Evolutionary conservation across 2,329 filamentous ascomycete genomes (phyloP).

Genomic region (Diaporthe nobilis): DNA sequence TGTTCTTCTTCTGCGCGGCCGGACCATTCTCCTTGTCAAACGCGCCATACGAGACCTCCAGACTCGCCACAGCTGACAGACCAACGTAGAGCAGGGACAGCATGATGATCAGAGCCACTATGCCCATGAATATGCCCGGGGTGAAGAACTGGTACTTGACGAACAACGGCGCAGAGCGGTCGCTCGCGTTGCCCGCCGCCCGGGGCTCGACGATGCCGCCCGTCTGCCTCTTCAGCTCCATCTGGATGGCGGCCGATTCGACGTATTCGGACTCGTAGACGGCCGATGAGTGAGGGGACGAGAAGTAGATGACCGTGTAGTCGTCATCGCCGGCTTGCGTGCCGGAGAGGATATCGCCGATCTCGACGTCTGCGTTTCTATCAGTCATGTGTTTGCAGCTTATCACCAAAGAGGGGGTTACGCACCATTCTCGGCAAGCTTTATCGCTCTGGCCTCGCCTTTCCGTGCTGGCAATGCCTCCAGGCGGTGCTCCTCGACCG

Average conservation of each 20-base stretch:
- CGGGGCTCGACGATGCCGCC: slow-evolving; percentile 48
- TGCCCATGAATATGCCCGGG: slow-evolving; percentile 92
- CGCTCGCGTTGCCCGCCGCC: slow-evolving; percentile 59
- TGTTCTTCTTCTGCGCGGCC: slow-evolving; percentile 86
- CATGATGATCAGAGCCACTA: slow-evolving; percentile 79
- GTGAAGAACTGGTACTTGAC: slow-evolving; percentile 96
- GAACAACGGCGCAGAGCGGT: slow-evolving; percentile 72
- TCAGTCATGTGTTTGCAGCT: neutral
- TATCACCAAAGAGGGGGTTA: slow-evolving; percentile 43
- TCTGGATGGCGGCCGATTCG: slow-evolving; percentile 68
- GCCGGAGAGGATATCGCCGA: slow-evolving; percentile 62
- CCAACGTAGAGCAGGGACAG: slow-evolving; percentile 85
- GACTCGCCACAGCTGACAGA: slow-evolving; percentile 80
- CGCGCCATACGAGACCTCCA: slow-evolving; percentile 92
- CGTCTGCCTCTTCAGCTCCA: slow-evolving; percentile 79
- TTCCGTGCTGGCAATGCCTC: slow-evolving; percentile 54
- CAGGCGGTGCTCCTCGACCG: slow-evolving; percentile 59
- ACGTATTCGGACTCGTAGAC: slow-evolving; percentile 77
- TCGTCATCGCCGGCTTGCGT: slow-evolving; percentile 56
- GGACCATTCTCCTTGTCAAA: slow-evolving; percentile 98
- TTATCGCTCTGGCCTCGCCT: slow-evolving; percentile 60
- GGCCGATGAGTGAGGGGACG: slow-evolving; percentile 62
- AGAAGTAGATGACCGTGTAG: slow-evolving; percentile 84
- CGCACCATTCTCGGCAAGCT: slow-evolving; percentile 64
- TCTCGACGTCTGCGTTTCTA: slow-evolving; percentile 59